A percentile compares a stretch with the other conserved stretches of the same genome.
These are phyloP conservation scores for Phlyctochytrium bullatum DNA, from an alignment of 192 early-diverging fungal species.

Conservation along the genomic window DNA sequence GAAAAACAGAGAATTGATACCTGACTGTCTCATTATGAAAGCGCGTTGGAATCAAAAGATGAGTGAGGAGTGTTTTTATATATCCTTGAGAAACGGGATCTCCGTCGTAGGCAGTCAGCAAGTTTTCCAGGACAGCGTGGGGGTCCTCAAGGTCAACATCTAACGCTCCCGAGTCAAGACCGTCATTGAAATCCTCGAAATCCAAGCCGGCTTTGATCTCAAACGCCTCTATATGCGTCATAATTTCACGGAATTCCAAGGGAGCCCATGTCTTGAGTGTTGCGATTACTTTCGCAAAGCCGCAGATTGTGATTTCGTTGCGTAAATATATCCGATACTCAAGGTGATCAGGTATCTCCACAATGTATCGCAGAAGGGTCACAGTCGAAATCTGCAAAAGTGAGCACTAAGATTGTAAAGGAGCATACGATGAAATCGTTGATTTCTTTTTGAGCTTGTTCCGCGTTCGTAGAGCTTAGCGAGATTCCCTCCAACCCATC, in stretches of 20 bases:
- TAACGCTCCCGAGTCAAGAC: constrained; percentile 26
- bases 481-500: constrained; percentile 8
- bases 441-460: constrained; percentile 39
- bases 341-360: constrained; percentile 42
- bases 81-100: constrained; percentile 19
- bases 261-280: constrained; percentile 43
- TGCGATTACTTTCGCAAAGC: constrained; percentile 32
- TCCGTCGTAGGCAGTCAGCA: constrained; percentile 24
- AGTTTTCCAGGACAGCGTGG: constrained; percentile 26
- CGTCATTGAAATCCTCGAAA: constrained; percentile 39
- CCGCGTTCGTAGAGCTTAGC: constrained; percentile 24
- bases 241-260: constrained; percentile 37
- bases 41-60: constrained; percentile 37
- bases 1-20: constrained; percentile 18
- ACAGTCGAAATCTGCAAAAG: constrained; percentile 34
- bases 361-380: constrained; percentile 36
- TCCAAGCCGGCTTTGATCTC: constrained; percentile 31
- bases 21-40: constrained; percentile 28
- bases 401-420: not conserved
- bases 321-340: constrained; percentile 45
- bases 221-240: constrained; percentile 42
- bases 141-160: constrained; percentile 43
- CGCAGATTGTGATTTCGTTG: constrained; percentile 40
- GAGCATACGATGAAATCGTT: constrained; percentile 40
- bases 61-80: constrained; percentile 31